phyloP scores from a whole-genome alignment of 495 filamentous ascomycete species.

The Daldinia grandis region DNA sequence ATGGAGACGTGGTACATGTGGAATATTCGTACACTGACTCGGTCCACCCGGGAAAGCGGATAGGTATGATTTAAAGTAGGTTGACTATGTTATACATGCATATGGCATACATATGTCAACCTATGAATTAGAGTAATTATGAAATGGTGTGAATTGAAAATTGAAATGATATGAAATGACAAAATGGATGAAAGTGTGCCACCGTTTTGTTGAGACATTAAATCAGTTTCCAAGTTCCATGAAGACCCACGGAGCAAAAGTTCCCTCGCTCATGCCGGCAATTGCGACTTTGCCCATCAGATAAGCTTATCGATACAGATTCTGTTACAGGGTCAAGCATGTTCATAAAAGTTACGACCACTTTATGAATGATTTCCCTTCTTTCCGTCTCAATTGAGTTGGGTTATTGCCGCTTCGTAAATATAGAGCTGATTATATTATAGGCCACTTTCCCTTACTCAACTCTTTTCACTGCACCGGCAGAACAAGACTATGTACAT shows the following conservation, averaged over 20 bases:
- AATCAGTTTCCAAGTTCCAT: background rate
- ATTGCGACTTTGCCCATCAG: background rate
- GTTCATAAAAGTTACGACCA: too few species aligned
- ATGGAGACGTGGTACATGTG: background rate
- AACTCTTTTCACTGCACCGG: too few species aligned
- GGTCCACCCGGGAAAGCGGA: background rate
- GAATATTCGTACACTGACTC: background rate
- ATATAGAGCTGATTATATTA: too few species aligned
- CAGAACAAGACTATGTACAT: too few species aligned
- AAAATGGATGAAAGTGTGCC: background rate
- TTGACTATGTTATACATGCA: background rate
- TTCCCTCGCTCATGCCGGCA: background rate
- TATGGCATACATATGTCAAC: constrained; percentile 1
- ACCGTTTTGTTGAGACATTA: background rate
- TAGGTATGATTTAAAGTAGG: background rate
- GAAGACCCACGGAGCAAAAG: background rate
- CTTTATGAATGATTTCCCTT: too few species aligned
- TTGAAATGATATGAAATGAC: background rate
- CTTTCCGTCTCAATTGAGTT: too few species aligned
- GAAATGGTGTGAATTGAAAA: background rate
- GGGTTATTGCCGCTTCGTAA: too few species aligned
- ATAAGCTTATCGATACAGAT: background rate
- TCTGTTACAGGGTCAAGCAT: background rate
- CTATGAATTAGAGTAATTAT: background rate
- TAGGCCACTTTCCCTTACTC: too few species aligned